Base-by-base conservation (phyloP, 805 yeast genomes). In the Saturnispora kantuleensis region DNA sequence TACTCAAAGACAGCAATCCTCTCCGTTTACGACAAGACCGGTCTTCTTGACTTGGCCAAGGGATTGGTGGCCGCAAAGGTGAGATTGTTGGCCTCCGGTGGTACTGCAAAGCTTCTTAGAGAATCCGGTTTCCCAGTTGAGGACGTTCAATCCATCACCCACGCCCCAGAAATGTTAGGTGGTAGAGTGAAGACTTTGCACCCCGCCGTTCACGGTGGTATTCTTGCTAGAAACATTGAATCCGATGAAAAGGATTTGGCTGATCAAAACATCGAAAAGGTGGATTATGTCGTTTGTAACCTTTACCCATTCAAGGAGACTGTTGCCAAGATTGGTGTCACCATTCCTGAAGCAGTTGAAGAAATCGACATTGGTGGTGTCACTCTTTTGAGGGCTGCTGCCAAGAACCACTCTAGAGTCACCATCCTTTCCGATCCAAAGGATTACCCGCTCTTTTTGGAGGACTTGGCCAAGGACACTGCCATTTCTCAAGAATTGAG, bases 291-390 rank as follows among this genome's bases (percentile, higher is more conserved):
- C 43, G 96, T 93, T 45, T 93, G 98, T 73, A 93, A 93, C 75
- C 76, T 93, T 67, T 93, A 93, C 68, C 98, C 98, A 26, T 93
- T 93, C 79, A 87, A 90, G 71, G 96, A 93, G 70, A 93, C 98
- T 41, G 85, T 93, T 50, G 84, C 95, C 52, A 90, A 90, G 66
- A 87, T 85, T 56, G 88, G 93, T 52, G 98, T 93, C 52, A 93
- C 97, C 37, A 79, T 93, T 53, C 89, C 80, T 33, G 98, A 93
- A 72, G 98, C 98, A 16, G 97, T 93, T 44, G 98, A 93, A 72
- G 97, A 93, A 68, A 82, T 93, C 57, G 98, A 93, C 64, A 93
- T 93, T 62, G 98, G 98, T 59, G 94, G 98, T 65, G 98, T 93
- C 49, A 93, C 98, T 38, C 73, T 93, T 53, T 74, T 93, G 63